These are phyloP conservation scores for Xylaria sp. DNA, from an alignment of 2,329 filamentous ascomycete species.

Conservation along the genomic window DNA sequence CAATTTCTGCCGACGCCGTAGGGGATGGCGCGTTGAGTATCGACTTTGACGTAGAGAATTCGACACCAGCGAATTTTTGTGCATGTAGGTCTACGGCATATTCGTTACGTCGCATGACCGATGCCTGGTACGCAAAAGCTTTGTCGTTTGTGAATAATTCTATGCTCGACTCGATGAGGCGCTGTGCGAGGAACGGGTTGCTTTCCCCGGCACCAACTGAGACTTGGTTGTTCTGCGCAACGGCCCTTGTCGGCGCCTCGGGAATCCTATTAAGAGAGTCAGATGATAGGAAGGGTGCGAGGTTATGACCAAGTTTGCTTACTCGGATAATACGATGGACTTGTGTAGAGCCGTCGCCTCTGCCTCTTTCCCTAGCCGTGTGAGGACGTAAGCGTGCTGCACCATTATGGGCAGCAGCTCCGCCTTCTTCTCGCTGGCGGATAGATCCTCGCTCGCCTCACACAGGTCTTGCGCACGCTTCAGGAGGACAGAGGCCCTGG, in stretches of 20 bases:
- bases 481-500: slow-evolving; percentile 66
- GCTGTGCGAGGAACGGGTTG: slow-evolving; percentile 72
- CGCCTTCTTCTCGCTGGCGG: slow-evolving; percentile 71
- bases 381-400: slow-evolving; percentile 75
- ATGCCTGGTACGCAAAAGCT: slow-evolving; percentile 72
- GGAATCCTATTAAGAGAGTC: slow-evolving; percentile 54
- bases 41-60: slow-evolving; percentile 50
- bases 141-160: slow-evolving; percentile 60
- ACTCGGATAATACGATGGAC: slow-evolving; percentile 65
- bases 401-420: slow-evolving; percentile 76
- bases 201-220: slow-evolving; percentile 44
- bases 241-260: slow-evolving; percentile 66
- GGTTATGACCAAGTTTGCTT: slow-evolving; percentile 38
- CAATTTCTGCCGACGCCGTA: slow-evolving; percentile 38
- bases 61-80: slow-evolving; percentile 68
- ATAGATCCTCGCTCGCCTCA: slow-evolving; percentile 71
- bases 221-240: slow-evolving; percentile 67
- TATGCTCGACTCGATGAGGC: slow-evolving; percentile 59
- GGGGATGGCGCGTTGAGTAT: slow-evolving; percentile 35
- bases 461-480: slow-evolving; percentile 73
- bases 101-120: slow-evolving; percentile 63
- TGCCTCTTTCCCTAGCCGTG: slow-evolving; percentile 64
- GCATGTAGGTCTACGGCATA: slow-evolving; percentile 67
- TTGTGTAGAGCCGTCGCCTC: slow-evolving; percentile 67
- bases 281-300: slow-evolving; percentile 2